Base-by-base conservation (phyloP, 2,329 filamentous ascomycete species). In the Spiromastix sp. region DNA sequence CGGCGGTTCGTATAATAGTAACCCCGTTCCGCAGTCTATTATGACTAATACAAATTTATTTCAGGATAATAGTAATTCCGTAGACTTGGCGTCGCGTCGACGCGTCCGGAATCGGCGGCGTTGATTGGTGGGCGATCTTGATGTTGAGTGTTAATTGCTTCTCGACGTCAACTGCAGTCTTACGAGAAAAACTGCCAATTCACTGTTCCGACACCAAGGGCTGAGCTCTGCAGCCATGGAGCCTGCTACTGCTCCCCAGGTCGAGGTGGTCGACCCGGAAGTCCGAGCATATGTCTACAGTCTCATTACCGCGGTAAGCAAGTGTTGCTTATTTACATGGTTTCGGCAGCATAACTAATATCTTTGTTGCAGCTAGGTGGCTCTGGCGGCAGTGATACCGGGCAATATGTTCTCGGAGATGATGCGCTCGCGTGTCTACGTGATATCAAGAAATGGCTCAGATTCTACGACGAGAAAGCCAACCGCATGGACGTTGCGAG, bases 401-500 rank as follows among this genome's bases (percentile, higher is more conserved):
- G 83, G 38, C 72, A 72, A 52, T 98, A 98, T 58, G 72, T 85
- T 28, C 77, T 96, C 22, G 91, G 91, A 60, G 89, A 96, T 60
- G 89, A 95, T 55, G 89, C 87, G 9, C 68, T 93, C 41, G 84
- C 91, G 39, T 91, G 87, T 52, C 69, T 98, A 38, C 86, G 89
- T 43, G 91, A 98, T 61, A 71, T 98, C 36, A 89, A 91, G 55
- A 81, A 81, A 74, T 98, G 91, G 91, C 72, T 98, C 47, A 86
- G 85, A 48, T 77, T 94, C 43, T 91, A 91, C 68, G 87, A 95
- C 58, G 84, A 93, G 55, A 93, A 93, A 57, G 77, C 81, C 45
- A 93, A 94, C 55, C 81, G 89, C 46, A 81, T 93, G 70, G 91
- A 98, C 55, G 91, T 98, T 40, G 87, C 89, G 42, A 74, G 91